Base-by-base conservation (phyloP, 139 green algal genomes). In the Chlorella sp. region DNA sequence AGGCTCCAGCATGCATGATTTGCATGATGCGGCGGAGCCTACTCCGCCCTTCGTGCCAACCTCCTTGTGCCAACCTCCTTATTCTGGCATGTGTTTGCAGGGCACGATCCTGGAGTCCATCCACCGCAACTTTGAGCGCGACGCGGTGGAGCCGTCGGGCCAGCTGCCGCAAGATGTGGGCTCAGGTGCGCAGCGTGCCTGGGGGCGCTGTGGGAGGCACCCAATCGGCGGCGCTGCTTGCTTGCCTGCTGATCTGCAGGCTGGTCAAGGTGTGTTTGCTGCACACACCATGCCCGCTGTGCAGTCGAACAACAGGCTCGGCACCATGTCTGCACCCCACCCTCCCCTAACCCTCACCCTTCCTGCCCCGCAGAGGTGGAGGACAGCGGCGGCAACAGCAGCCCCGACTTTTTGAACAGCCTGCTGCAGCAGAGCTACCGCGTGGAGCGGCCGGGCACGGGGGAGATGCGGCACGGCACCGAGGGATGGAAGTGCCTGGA, bases 401-500 rank as follows among this genome's bases (percentile, higher is more conserved):
- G 44, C 36, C 60, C 70, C 62, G 76, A 87, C 64, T 88, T 91
- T 30, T 32, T 93, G 24, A 1, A 34, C 17, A 77, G 80, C 32
- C 75, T 94, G 60, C 84, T 93, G 86, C 48, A 85, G 41, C 64
- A 62, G 34, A 86, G 75, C 38, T 92, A 93, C 67, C 51, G 77
- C 43, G 43, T 80, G 58, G 64, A 90, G 68, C 80, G 65, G 56
- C 91, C 93, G 5, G 94, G 94, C 26, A 83, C 77, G 24, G 96
- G 96, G 17, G 92, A 96, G 80, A 91, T 97, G 90, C 91, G 94
- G 46, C 96, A 98, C 84, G 94, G 91, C 74, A 97, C 92, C 0
- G 96, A 99, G 90, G 96, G 96, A 62, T 99, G 96, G 96, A 94
- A 94, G 84, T 94, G 92, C 84, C 87, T 99, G 74, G 96, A 96